Base-by-base conservation (phyloP, 345 rosid genomes). In the Microcos paniculata region DNA sequence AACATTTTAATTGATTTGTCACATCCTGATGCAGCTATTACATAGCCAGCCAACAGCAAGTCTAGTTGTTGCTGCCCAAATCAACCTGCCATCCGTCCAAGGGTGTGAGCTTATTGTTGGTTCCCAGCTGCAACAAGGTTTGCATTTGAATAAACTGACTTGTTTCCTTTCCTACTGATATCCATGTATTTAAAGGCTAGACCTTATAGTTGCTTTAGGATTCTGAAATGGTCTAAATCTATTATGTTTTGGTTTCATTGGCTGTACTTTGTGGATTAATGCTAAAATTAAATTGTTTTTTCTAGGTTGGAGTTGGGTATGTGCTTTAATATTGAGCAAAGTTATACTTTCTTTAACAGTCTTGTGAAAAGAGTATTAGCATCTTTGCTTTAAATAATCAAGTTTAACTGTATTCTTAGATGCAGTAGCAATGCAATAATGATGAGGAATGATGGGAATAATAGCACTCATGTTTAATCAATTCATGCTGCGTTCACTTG, bases 221-320 rank as follows among this genome's bases (percentile, higher is more conserved):
- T n/a, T n/a, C n/a, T n/a, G n/a, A n/a, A n/a, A n/a, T n/a, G n/a
- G n/a, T n/a, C n/a, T n/a, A n/a, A n/a, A n/a, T n/a, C n/a, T n/a
- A n/a, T n/a, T n/a, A n/a, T n/a, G n/a, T n/a, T n/a, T n/a, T n/a
- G n/a, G n/a, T n/a, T n/a, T n/a, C n/a, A n/a, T n/a, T n/a, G n/a
- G n/a, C n/a, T n/a, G n/a, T n/a, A n/a, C n/a, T n/a, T n/a, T n/a
- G n/a, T n/a, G n/a, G n/a, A n/a, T n/a, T n/a, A n/a, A n/a, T n/a
- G n/a, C n/a, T n/a, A n/a, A n/a, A n/a, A n/a, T n/a, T n/a, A n/a
- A n/a, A n/a, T n/a, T n/a, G n/a, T n/a, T n/a, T n/a, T n/a, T n/a
- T n/a, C n/a, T n/a, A n/a, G n/a, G n/a, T n/a, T n/a, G 98, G 98
- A 83, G 98, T 94, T 86, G 98, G 98, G 98, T 92, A 92, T 82